Conservation (phyloP, 2,329 filamentous ascomycete genomes). For the Aspergillus ustus region DNA sequence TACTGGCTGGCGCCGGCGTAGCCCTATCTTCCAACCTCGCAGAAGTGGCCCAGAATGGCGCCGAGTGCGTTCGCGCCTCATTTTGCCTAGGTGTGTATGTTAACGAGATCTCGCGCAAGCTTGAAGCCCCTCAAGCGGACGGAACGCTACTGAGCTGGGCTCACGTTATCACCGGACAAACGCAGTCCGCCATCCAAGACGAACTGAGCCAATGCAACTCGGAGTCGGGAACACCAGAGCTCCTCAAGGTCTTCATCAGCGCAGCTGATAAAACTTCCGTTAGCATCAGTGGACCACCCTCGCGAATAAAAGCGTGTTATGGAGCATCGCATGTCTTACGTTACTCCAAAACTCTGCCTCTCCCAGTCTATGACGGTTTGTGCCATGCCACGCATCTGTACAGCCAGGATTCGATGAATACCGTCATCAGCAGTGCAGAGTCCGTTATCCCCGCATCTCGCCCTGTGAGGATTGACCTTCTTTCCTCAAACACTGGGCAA, state of each 20-base stretch:
- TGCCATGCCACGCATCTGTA: conserved; percentile 53
- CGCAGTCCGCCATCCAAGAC: conserved; percentile 12
- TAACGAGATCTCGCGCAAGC: conserved; percentile 28
- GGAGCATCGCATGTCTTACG: conserved; percentile 19
- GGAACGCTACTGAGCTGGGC: conserved; percentile 20
- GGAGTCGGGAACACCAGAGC: conserved; percentile 17
- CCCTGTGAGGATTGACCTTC: conserved; percentile 5
- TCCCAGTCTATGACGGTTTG: conserved; percentile 30
- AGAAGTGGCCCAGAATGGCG: conserved; percentile 49
- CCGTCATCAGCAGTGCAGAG: conserved; percentile 4
- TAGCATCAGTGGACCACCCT: conserved; percentile 31
- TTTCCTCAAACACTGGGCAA: conserved; percentile 19
- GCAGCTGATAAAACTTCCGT: conserved; percentile 25
- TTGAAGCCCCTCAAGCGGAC: conserved; percentile 42
- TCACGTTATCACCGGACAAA: conserved; percentile 15
- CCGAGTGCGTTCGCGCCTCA: conserved; percentile 48
- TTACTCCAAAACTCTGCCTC: conserved; percentile 22
- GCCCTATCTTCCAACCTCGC: conserved; percentile 45
- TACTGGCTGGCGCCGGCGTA: conserved; percentile 50
- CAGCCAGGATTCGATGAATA: conserved; percentile 18
- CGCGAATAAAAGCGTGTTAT: conserved; percentile 26
- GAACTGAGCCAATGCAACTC: conserved; percentile 17
- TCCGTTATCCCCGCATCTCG: conserved; percentile 10
- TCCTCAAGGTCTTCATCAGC: conserved; percentile 28
- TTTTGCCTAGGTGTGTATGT: conserved; percentile 49